A percentile compares a stretch with the other conserved stretches of the same genome.
These are phyloP conservation scores for Blastobotrys buckinghamii DNA, from an alignment of 1,139 yeast species.

Conservation along the genomic window DNA sequence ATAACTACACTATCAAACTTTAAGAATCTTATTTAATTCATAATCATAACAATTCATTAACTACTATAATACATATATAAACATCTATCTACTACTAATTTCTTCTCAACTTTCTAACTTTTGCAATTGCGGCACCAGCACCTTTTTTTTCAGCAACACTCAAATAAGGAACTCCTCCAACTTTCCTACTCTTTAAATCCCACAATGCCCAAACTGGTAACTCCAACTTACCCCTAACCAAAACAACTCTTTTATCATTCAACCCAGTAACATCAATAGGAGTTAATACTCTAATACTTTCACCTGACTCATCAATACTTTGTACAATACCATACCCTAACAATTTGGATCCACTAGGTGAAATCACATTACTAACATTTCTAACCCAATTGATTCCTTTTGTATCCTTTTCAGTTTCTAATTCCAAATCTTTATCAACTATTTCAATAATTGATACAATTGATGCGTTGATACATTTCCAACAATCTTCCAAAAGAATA, in stretches of 20 bases:
- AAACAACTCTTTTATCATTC: constrained; percentile 30
- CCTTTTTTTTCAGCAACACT: constrained; percentile 41
- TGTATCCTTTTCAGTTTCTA: background rate
- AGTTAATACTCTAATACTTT: constrained; percentile 51
- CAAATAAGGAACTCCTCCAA: constrained; percentile 25
- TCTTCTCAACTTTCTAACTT: constrained; percentile 36
- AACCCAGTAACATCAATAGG: constrained; percentile 37
- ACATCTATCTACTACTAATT: background rate
- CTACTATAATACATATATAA: too few relatives aligned
- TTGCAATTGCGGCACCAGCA: constrained; percentile 56
- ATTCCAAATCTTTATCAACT: constrained; percentile 14
- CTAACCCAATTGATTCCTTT: constrained; percentile 7
- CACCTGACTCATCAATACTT: constrained; percentile 45
- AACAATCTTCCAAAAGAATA: constrained; percentile 23
- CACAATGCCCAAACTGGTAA: constrained; percentile 45
- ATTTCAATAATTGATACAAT: constrained; percentile 27
- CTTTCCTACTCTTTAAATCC: background rate
- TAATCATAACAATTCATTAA: too few relatives aligned
- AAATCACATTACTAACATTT: constrained; percentile 2
- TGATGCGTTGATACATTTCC: constrained; percentile 28
- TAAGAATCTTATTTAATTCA: too few relatives aligned
- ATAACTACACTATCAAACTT: too few relatives aligned
- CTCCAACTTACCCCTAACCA: constrained; percentile 64
- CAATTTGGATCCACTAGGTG: constrained; percentile 17
- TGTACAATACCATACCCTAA: constrained; percentile 33